Conservation (phyloP, 495 filamentous ascomycete genomes). For the Neurospora pannonica region DNA sequence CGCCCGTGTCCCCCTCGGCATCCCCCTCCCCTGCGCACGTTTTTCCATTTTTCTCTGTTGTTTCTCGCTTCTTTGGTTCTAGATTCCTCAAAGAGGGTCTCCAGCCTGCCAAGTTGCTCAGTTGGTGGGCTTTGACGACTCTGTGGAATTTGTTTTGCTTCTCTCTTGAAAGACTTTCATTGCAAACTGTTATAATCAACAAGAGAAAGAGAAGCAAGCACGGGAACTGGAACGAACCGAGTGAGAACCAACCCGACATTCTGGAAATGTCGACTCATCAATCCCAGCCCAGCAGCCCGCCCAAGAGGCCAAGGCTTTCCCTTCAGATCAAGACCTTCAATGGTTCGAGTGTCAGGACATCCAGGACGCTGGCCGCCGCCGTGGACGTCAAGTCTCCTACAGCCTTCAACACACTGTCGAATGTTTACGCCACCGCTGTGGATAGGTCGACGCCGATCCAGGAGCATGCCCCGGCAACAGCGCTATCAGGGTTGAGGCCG, state of each 20-base stretch:
- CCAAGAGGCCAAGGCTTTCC: conserved; percentile 66
- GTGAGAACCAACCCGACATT: conserved; percentile 5
- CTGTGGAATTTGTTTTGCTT: background rate
- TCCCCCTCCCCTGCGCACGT: conserved; percentile 3
- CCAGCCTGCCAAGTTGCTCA: conserved; percentile 2
- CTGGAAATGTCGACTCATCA: conserved; percentile 24
- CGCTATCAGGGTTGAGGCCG: conserved; percentile 27
- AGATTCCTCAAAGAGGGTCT: conserved; percentile 3
- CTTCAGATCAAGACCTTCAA: conserved; percentile 55
- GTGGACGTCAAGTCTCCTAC: conserved; percentile 64
- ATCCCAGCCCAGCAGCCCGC: conserved; percentile 29
- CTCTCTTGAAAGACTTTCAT: background rate
- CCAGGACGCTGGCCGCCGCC: conserved; percentile 25
- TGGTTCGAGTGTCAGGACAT: conserved; percentile 20
- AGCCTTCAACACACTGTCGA: conserved; percentile 71
- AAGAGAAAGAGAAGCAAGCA: background rate
- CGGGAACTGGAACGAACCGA: background rate
- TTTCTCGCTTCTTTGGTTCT: background rate
- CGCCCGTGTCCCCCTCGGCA: background rate
- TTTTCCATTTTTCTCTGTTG: conserved; percentile 1
- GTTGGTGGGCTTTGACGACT: conserved; percentile 1
- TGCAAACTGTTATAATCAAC: background rate
- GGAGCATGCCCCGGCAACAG: conserved; percentile 29
- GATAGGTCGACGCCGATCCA: conserved; percentile 51
- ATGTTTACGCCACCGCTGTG: conserved; percentile 62